Evolutionary conservation across 2,329 filamentous ascomycete genomes (phyloP).

Genomic region (Macrophomina phaseolina): DNA sequence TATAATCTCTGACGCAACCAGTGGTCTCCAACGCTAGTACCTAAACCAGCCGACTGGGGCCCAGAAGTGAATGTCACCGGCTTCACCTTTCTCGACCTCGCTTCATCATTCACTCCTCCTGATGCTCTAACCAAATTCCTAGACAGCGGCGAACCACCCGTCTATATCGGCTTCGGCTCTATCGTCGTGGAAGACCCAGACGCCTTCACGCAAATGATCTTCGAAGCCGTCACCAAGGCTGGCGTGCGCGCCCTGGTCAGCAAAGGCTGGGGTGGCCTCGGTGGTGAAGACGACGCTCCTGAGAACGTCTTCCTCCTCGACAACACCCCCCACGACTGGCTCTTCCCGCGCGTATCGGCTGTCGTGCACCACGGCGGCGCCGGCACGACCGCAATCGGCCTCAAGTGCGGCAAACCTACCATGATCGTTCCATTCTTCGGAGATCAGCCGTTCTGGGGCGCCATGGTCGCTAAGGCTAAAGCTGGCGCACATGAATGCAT

Average conservation of each 20-base stretch:
- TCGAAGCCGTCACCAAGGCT: slow-evolving; percentile 68
- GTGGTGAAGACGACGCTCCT: slow-evolving; percentile 54
- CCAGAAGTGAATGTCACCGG: slow-evolving; percentile 74
- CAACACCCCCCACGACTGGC: slow-evolving; percentile 78
- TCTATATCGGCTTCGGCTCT: slow-evolving; percentile 79
- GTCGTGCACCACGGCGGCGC: slow-evolving; percentile 60
- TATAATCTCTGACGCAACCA: slow-evolving; percentile 17
- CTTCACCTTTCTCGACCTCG: slow-evolving; percentile 77
- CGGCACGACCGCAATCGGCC: slow-evolving; percentile 74
- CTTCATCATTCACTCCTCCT: slow-evolving; percentile 65
- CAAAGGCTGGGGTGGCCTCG: slow-evolving; percentile 77
- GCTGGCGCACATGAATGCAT: slow-evolving; percentile 68
- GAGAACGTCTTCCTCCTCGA: slow-evolving; percentile 74
- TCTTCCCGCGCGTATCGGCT: slow-evolving; percentile 54
- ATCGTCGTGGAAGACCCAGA: slow-evolving; percentile 78
- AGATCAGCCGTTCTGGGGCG: slow-evolving; percentile 80
- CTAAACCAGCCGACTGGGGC: slow-evolving; percentile 72
- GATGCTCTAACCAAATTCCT: slow-evolving; percentile 54
- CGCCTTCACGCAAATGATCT: slow-evolving; percentile 72
- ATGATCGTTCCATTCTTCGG: slow-evolving; percentile 83
- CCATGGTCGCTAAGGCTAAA: slow-evolving; percentile 67
- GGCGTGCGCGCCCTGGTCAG: slow-evolving; percentile 75
- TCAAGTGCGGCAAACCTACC: slow-evolving; percentile 73
- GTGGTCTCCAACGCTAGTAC: slow-evolving; percentile 66
- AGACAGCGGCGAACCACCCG: slow-evolving; percentile 56